Evolutionary conservation across 768 basidiomycete genomes (phyloP), one percentile per base, ranked within the genome.

Genomic region (Krasilnikovozyma curviuscula): DNA sequence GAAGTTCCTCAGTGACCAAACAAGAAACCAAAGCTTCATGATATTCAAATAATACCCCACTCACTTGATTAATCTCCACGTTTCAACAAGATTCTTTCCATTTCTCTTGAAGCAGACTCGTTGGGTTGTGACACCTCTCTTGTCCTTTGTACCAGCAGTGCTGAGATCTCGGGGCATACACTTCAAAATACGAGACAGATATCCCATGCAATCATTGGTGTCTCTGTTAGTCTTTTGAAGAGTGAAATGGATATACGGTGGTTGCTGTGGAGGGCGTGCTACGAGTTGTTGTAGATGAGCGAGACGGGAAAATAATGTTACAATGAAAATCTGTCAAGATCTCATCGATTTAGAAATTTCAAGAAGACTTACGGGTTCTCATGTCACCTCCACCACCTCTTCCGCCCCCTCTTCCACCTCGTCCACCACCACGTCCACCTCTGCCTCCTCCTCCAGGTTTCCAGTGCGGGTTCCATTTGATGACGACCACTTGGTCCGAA

Each of bases 181-280:
- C 52, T 80, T 78, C n/a, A 95, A 69, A 27, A 73, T 70, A 13
- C 86, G 77, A 16, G 83, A 70, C 28, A 98, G 67, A 57, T 89
- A 71, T 1, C 75, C 71, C 19, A 98, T 74, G 2, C 84, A 85
- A 59, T 97, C 93, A 60, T 93, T 88, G 3, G 86, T 93, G 60
- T 98, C 93, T 37, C 93, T 78, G 61, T 98, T 98, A 19, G 88
- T 83, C 66, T 98, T 98, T 61, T 91, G 88, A 29, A 98, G 67
- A 1, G 84, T 93, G 63, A 97, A 93, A 60, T 95, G 88, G 54
- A 97, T 85, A 61, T 82, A 98, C 0, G 80, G 81, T 0, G 66
- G 67, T 3, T 59, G 57, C 19, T 39, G 37, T 54, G 56, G 34
- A 47, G 41, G 21, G 48, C 50, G 42, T 35, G 46, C 31, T 55